Base-by-base conservation (phyloP, 2,329 filamentous ascomycete species). In the Ampelomyces quisqualis region DNA sequence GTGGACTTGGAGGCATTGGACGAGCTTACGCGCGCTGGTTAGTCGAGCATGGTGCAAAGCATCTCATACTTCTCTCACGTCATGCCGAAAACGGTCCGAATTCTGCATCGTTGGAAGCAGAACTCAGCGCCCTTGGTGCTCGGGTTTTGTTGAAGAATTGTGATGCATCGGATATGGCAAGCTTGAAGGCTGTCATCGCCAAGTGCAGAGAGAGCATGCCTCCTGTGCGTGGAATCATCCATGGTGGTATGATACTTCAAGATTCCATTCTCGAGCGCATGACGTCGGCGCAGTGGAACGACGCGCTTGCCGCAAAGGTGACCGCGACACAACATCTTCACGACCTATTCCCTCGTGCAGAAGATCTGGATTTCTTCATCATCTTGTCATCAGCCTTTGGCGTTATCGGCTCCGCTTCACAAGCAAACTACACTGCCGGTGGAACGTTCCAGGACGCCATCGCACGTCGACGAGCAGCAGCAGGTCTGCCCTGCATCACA, bases 401-500 rank as follows among this genome's bases (percentile, higher is more conserved):
- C n/a, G 30, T 60, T 17, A 43, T 53, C 21, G 57, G 58, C 1
- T 40, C 51, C 29, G 26, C 23, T 3, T 45, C 45, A 5, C 58
- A 62, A 33, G 38, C 34, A 8, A 53, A 57, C 28, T 62, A 62
- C 21, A 52, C 40, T 2, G 54, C 56, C 13, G 59, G 45, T 11
- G 50, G 50, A 33, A 42, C 47, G 17, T 62, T 51, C 26, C 45
- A 53, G n/a, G 58, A 61, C 27, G 42, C 45, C 3, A 37, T 61
- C n/a, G 58, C 55, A 1, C 24, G 35, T 4, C 49, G 53, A 30
- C 48, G 54, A 4, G 42, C 34, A 15, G 23, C 19, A 6, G 43
- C 39, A 9, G 47, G 54, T 2, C 43, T 53, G 3, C 66, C 70
- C 2, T 74, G 72, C 11, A 24, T 14, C 69, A 73, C 51, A 9